phyloP scores from a whole-genome alignment of 352 stramenopile species.

The Phytophthora citricola region DNA sequence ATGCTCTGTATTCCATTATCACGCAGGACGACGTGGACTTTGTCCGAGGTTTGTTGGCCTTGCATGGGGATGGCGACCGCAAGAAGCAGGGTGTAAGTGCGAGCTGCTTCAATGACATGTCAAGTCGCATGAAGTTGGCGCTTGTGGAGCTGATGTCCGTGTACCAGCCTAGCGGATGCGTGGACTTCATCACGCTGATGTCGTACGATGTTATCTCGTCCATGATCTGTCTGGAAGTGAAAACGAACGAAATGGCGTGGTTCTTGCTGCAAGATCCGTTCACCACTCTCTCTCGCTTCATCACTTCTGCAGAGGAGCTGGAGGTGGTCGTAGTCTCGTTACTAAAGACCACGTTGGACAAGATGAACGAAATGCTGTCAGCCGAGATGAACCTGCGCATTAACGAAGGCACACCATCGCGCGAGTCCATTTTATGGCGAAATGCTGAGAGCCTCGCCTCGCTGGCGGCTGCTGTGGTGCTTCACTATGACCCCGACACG shows the following conservation, averaged over 20 bases:
- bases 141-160: constrained; percentile 74
- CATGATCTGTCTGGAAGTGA: constrained; percentile 83
- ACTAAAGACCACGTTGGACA: constrained; percentile 75
- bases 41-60: constrained; percentile 59
- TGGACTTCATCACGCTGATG: constrained; percentile 74
- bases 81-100: constrained; percentile 69
- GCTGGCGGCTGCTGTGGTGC: constrained; percentile 71
- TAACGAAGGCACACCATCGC: constrained; percentile 67
- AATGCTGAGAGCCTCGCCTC: constrained; percentile 84
- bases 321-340: constrained; percentile 78
- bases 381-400: constrained; percentile 71
- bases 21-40: constrained; percentile 73
- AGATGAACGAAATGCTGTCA: constrained; percentile 81
- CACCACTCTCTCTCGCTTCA: constrained; percentile 72
- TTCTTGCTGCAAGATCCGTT: constrained; percentile 84
- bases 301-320: constrained; percentile 62
- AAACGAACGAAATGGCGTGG: constrained; percentile 85
- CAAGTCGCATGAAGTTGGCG: constrained; percentile 72
- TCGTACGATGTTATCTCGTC: constrained; percentile 85
- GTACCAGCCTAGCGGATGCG: constrained; percentile 60
- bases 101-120: constrained; percentile 71
- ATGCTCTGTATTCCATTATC: constrained; percentile 77
- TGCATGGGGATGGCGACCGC: constrained; percentile 65
- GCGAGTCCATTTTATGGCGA: constrained; percentile 78
- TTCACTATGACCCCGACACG: constrained; percentile 85